phyloP scores from a whole-genome alignment of 2,329 filamentous ascomycete species.

The Pyrenochaeta sp. region DNA sequence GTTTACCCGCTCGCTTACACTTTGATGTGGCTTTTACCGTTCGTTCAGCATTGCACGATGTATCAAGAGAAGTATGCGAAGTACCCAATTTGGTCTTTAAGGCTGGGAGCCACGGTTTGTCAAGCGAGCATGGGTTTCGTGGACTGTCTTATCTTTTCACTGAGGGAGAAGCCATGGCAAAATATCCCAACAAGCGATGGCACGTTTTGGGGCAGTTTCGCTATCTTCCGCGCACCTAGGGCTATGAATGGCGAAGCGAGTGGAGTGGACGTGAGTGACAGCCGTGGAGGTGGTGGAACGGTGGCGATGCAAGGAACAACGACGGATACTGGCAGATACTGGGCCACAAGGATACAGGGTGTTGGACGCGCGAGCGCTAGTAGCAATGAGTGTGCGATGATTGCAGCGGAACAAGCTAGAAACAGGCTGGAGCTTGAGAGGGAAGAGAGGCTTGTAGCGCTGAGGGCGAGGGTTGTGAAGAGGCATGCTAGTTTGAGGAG shows the following conservation, averaged over 20 bases:
- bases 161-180: conserved; percentile 76
- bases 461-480: conserved; percentile 5
- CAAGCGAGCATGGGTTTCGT: conserved; percentile 72
- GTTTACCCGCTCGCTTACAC: conserved; percentile 79
- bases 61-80: conserved; percentile 63
- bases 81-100: conserved; percentile 65
- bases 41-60: conserved; percentile 69
- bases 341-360: neutral
- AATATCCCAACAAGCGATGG: conserved; percentile 59
- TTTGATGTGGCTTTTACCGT: conserved; percentile 75
- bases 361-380: conserved; percentile 29
- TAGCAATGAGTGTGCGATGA: conserved; percentile 28
- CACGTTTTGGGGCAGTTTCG: conserved; percentile 51
- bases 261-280: neutral
- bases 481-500: neutral
- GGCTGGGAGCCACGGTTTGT: conserved; percentile 64
- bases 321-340: neutral
- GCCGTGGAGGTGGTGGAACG: neutral
- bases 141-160: conserved; percentile 73
- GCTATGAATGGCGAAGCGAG: neutral
- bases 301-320: neutral
- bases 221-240: conserved; percentile 13
- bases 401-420: conserved; percentile 48
- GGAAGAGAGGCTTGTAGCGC: conserved; percentile 28
- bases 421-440: conserved; percentile 51